A percentile compares a stretch with the other conserved stretches of the same genome.
Conservation (phyloP, 768 basidiomycete species). For the Boletus vinaceobasis region DNA sequence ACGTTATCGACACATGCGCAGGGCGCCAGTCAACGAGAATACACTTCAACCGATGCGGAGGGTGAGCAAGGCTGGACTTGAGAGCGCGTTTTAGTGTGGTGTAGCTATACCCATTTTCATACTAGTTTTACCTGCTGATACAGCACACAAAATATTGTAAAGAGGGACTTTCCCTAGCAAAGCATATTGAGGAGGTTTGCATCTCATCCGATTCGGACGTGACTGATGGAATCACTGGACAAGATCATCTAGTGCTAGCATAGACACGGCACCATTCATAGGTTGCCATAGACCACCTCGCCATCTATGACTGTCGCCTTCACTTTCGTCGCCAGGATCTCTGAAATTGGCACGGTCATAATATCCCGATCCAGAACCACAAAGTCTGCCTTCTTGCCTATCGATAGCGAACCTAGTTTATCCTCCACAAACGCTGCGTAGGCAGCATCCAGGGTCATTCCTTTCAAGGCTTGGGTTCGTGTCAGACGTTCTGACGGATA, state of each 20-base stretch:
- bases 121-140: slow-evolving; percentile 1
- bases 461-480: slow-evolving; percentile 77
- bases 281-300: slow-evolving; percentile 53
- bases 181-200: neutral
- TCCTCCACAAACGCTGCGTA: slow-evolving; percentile 81
- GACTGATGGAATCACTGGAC: neutral
- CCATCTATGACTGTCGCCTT: slow-evolving; percentile 77
- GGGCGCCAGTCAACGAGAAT: slow-evolving; percentile 82
- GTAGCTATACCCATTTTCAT: slow-evolving; percentile 18
- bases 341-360: slow-evolving; percentile 55
- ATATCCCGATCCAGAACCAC: slow-evolving; percentile 81
- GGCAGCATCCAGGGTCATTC: slow-evolving; percentile 88
- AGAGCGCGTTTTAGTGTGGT: slow-evolving; percentile 47
- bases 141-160: neutral
- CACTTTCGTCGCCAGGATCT: slow-evolving; percentile 67
- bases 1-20: slow-evolving; percentile 81
- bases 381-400: slow-evolving; percentile 86
- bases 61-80: slow-evolving; percentile 91
- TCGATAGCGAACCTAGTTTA: slow-evolving; percentile 63
- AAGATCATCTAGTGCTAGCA: neutral
- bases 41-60: slow-evolving; percentile 87
- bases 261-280: slow-evolving; percentile 19
- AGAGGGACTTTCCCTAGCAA: neutral
- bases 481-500: slow-evolving; percentile 73
- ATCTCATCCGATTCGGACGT: neutral